These are phyloP conservation scores for Epichloe sp. DNA, from an alignment of 2,329 filamentous ascomycete genomes.

Conservation along the genomic window DNA sequence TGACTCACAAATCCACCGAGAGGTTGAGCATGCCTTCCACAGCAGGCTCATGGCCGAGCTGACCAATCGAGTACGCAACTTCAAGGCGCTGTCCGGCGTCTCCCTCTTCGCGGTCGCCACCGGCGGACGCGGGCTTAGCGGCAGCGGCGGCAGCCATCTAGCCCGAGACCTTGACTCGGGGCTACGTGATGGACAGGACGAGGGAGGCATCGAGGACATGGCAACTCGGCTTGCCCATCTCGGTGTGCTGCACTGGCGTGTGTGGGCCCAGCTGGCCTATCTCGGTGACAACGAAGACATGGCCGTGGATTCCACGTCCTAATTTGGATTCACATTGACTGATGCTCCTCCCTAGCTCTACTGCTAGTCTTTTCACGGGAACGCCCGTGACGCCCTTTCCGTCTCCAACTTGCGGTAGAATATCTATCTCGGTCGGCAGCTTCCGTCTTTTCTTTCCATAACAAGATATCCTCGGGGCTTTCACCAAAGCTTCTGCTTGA, in stretches of 20 bases:
- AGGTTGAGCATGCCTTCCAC: constrained; percentile 37
- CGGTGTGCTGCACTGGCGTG: constrained; percentile 75
- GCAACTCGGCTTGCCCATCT: constrained; percentile 71
- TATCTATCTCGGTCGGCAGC: no score
- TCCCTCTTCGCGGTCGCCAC: constrained; percentile 43
- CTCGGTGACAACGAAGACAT: constrained; percentile 26
- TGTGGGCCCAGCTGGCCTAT: constrained; percentile 73
- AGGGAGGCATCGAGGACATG: constrained; percentile 50
- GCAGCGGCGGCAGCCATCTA: constrained; percentile 21
- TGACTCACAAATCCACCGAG: constrained; percentile 30
- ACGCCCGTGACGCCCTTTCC: no score
- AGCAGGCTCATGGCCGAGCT: constrained; percentile 35
- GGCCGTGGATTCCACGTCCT: constrained; percentile 14
- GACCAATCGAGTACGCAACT: constrained; percentile 36
- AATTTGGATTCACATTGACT: background rate
- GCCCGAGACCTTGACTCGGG: constrained; percentile 20
- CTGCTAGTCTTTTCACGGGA: no score
- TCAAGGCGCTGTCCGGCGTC: constrained; percentile 38
- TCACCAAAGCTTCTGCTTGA: background rate
- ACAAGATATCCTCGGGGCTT: background rate
- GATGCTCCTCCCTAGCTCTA: background rate
- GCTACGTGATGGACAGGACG: constrained; percentile 33
- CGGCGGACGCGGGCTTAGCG: constrained; percentile 31
- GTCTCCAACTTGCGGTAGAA: no score
- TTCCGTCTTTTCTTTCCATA: background rate